Percentiles rank a stretch among this genome's conserved stretches.
Evolutionary conservation across 2,329 filamentous ascomycete genomes (phyloP).

Genomic region (Ascochyta clinopodiicola): DNA sequence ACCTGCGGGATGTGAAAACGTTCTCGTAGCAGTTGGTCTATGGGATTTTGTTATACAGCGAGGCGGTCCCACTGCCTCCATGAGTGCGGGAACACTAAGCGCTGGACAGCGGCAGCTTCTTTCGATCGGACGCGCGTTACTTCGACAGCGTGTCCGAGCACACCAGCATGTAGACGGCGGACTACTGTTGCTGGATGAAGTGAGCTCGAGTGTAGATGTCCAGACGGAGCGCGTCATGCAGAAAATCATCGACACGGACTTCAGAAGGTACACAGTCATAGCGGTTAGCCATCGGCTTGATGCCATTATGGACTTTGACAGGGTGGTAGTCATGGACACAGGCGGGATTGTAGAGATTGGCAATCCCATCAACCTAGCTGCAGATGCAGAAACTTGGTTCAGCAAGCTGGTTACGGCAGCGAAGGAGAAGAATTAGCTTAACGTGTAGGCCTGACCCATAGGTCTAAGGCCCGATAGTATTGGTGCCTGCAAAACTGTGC

Average conservation of each 20-base stretch:
- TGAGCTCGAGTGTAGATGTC: slow-evolving; percentile 56
- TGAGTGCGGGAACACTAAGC: slow-evolving; percentile 12
- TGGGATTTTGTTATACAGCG: slow-evolving; percentile 39
- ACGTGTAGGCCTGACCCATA: too few relatives aligned
- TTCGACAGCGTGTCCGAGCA: too few relatives aligned
- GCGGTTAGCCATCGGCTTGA: slow-evolving; percentile 27
- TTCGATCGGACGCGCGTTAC: slow-evolving; percentile 63
- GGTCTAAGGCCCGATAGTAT: too few relatives aligned
- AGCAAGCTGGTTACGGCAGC: too few relatives aligned
- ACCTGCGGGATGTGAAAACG: slow-evolving; percentile 44
- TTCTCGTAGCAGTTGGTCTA: slow-evolving; percentile 53
- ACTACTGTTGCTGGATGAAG: slow-evolving; percentile 30
- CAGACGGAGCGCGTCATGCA: slow-evolving; percentile 64
- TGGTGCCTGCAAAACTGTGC: too few relatives aligned
- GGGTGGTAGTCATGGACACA: slow-evolving; percentile 39
- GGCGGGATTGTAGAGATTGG: slow-evolving; percentile 53
- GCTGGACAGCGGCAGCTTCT: slow-evolving; percentile 67
- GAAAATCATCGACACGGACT: slow-evolving; percentile 58
- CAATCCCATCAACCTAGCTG: not conserved
- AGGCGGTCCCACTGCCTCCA: slow-evolving; percentile 17
- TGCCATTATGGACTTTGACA: slow-evolving; percentile 31
- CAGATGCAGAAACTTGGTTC: too few relatives aligned
- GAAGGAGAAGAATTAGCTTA: too few relatives aligned
- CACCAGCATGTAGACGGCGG: slow-evolving; percentile 17
- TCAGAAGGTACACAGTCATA: slow-evolving; percentile 46